A percentile compares a stretch with the other conserved stretches of the same genome.
These are phyloP conservation scores for Suhomyces anneliseae DNA, from an alignment of 1,139 yeast genomes.

Conservation along the genomic window DNA sequence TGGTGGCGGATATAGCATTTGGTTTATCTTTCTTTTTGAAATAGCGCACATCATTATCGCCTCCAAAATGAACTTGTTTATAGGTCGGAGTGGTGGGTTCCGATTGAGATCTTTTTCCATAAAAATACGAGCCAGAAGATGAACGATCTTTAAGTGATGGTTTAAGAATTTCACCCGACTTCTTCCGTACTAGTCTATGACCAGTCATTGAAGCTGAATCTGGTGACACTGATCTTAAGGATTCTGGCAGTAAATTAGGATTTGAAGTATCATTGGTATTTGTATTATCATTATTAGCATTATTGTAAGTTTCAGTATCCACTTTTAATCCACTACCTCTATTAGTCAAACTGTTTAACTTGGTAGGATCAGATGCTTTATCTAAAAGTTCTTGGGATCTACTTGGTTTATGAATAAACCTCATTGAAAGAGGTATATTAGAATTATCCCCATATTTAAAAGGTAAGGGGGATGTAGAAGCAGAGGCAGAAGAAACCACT, in stretches of 20 bases:
- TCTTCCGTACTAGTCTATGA: constrained; percentile 55
- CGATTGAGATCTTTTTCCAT: constrained; percentile 51
- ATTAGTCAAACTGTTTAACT: constrained; percentile 26
- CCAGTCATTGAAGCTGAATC: constrained; percentile 6
- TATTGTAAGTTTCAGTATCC: too few relatives aligned
- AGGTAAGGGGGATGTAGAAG: constrained; percentile 1
- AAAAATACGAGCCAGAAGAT: constrained; percentile 23
- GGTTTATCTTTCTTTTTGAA: constrained; percentile 75
- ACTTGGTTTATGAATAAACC: constrained; percentile 44
- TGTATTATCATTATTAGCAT: too few relatives aligned
- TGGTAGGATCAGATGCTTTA: constrained; percentile 37
- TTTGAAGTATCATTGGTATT: neutral
- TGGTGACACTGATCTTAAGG: constrained; percentile 1
- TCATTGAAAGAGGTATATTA: constrained; percentile 32
- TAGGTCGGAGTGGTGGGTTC: constrained; percentile 74
- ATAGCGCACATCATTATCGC: constrained; percentile 63
- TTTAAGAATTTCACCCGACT: constrained; percentile 79
- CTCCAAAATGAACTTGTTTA: constrained; percentile 79
- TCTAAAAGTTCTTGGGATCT: constrained; percentile 34
- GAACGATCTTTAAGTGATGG: constrained; percentile 55
- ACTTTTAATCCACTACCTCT: neutral
- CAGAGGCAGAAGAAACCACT: neutral
- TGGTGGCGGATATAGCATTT: constrained; percentile 66
- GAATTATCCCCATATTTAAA: constrained; percentile 9
- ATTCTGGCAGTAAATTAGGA: neutral